These are phyloP conservation scores for Mycena vitilis DNA, from an alignment of 768 basidiomycete genomes.

Conservation along the genomic window DNA sequence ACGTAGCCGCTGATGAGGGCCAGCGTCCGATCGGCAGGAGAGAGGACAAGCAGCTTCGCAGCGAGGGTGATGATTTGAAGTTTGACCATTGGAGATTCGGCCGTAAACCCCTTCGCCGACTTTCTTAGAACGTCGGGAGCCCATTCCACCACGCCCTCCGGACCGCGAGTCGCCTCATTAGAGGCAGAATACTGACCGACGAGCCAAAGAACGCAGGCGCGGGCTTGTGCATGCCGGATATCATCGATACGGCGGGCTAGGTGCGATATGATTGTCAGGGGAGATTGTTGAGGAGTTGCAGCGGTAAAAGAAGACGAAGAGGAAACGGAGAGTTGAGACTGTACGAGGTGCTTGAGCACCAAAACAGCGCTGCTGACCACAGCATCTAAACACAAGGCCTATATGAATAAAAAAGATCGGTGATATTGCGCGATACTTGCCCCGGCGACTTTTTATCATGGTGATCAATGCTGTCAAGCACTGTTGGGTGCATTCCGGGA, in stretches of 20 bases:
- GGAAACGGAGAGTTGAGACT: conserved; percentile 63
- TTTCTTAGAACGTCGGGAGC: conserved; percentile 92
- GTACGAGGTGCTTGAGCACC: conserved; percentile 87
- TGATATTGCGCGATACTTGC: conserved; percentile 52
- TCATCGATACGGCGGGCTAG: conserved; percentile 84
- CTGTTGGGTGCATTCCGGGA: conserved; percentile 76
- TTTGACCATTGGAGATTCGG: conserved; percentile 75
- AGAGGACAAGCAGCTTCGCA: conserved; percentile 83
- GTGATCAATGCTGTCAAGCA: conserved; percentile 81
- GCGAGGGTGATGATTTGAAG: conserved; percentile 88
- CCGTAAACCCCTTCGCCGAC: conserved; percentile 61
- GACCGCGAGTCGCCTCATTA: conserved; percentile 46
- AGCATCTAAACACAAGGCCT: conserved; percentile 58
- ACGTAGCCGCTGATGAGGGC: conserved; percentile 75
- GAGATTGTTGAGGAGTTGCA: conserved; percentile 49
- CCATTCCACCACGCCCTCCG: conserved; percentile 78
- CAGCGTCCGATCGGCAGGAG: conserved; percentile 63
- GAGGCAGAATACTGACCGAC: conserved; percentile 86
- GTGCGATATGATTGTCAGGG: conserved; percentile 78
- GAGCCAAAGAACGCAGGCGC: conserved; percentile 92
- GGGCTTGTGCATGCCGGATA: conserved; percentile 81
- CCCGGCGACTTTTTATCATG: conserved; percentile 83
- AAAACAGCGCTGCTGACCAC: conserved; percentile 86
- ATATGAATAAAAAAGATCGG: conserved; percentile 4
- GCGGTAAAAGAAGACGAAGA: conserved; percentile 37